phyloP scores from a whole-genome alignment of 768 basidiomycete species.

The Rhodotorula kratochvilovae region DNA sequence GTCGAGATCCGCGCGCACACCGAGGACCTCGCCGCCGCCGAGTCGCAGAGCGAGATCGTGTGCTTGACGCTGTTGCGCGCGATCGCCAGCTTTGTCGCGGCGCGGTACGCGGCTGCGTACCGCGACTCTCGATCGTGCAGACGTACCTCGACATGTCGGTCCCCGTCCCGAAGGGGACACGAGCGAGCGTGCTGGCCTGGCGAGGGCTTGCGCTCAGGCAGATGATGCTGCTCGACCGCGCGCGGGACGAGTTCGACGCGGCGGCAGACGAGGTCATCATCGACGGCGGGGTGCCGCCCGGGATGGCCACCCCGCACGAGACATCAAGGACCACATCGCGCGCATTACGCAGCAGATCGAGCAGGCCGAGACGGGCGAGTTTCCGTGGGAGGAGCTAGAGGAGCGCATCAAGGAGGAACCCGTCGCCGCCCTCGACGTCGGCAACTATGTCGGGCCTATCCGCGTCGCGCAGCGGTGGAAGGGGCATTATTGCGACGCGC shows the following conservation, averaged over 20 bases:
- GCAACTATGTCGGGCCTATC: conserved; percentile 16
- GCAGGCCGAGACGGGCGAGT: neutral
- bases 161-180: too few species aligned
- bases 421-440: conserved; percentile 24
- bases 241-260: too few species aligned
- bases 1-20: conserved; percentile 44
- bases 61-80: conserved; percentile 19
- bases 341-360: too few species aligned
- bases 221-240: too few species aligned
- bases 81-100: neutral
- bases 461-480: neutral
- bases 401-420: neutral
- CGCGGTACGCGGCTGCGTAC: neutral
- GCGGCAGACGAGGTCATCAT: too few species aligned
- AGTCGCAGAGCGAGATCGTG: neutral
- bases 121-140: conserved; percentile 1
- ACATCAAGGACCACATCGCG: too few species aligned
- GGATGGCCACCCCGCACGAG: too few species aligned
- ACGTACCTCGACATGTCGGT: neutral
- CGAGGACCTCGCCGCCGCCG: conserved; percentile 6
- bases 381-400: neutral
- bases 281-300: too few species aligned
- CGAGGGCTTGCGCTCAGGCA: too few species aligned
- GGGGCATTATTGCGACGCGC: conserved; percentile 23
- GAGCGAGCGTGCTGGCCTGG: too few species aligned